Evolutionary conservation across 2,329 filamentous ascomycete genomes (phyloP).

Genomic region (Magnaporthales sp.): DNA sequence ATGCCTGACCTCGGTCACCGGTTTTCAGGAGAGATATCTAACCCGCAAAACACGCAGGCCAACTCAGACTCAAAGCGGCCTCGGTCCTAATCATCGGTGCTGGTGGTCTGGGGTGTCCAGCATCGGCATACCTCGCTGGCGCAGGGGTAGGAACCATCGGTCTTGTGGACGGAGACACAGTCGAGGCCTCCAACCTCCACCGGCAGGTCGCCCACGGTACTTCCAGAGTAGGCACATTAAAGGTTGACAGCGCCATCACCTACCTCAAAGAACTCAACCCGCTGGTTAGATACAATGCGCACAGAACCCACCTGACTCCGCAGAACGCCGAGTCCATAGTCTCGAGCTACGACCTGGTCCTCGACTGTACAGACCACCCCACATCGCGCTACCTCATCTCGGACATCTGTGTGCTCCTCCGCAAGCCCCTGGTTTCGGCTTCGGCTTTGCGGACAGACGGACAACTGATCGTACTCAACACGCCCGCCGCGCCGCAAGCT

Average conservation of each 20-base stretch:
- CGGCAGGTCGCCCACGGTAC: constrained; percentile 79
- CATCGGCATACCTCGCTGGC: constrained; percentile 84
- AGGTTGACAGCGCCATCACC: constrained; percentile 68
- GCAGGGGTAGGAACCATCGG: constrained; percentile 80
- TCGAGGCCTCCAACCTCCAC: constrained; percentile 87
- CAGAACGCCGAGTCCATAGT: constrained; percentile 61
- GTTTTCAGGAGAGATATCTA: not conserved
- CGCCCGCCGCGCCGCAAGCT: constrained; percentile 52
- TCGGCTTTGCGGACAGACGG: constrained; percentile 84
- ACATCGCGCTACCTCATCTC: constrained; percentile 88
- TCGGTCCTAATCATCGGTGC: constrained; percentile 76
- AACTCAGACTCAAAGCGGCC: constrained; percentile 61
- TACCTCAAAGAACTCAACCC: constrained; percentile 60
- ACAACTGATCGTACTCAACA: constrained; percentile 82
- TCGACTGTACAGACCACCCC: constrained; percentile 94
- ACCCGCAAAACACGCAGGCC: constrained; percentile 41
- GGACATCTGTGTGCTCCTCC: constrained; percentile 73
- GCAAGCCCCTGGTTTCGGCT: constrained; percentile 77
- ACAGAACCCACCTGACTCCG: constrained; percentile 58
- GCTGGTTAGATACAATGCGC: constrained; percentile 51
- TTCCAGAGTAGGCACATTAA: constrained; percentile 60
- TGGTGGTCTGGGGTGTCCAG: constrained; percentile 85
- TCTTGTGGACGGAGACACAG: constrained; percentile 77
- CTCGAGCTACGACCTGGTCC: constrained; percentile 66
- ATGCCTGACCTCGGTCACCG: not conserved